Percentiles rank a stretch among this genome's conserved stretches.
phyloP scores from a whole-genome alignment of 345 rosid species.

The Lagerstroemia speciosa region DNA sequence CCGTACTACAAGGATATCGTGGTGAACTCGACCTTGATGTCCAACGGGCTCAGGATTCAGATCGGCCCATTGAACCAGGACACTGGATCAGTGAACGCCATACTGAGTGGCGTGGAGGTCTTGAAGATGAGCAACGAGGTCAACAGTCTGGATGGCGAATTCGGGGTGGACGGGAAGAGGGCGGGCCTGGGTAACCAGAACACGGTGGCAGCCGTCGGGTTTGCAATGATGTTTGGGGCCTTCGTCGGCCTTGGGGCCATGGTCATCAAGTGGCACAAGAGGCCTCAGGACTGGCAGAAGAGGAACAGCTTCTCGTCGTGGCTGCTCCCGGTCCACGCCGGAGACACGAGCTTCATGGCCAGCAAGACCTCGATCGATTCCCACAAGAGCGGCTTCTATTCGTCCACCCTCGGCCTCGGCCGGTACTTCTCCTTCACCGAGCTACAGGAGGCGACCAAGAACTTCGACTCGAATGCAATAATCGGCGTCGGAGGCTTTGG shows the following conservation, averaged over 20 bases:
- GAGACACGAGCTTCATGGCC: constrained; percentile 8
- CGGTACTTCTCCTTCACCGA: constrained; percentile 11
- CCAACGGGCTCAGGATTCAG: constrained; percentile 6
- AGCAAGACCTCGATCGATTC: constrained; percentile 12
- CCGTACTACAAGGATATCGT: constrained; percentile 7
- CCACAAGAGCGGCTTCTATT: constrained; percentile 9
- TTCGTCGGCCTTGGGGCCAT: constrained; percentile 13
- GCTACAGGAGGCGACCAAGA: constrained; percentile 9
- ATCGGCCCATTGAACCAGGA: neutral
- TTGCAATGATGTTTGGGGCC: constrained; percentile 14
- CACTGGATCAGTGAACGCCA: neutral
- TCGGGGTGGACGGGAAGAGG: constrained; percentile 10
- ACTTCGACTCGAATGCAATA: constrained; percentile 4
- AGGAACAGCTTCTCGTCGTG: constrained; percentile 15
- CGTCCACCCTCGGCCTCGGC: constrained; percentile 10
- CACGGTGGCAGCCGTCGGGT: constrained; percentile 7
- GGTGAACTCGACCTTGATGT: constrained; percentile 9
- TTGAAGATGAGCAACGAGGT: constrained; percentile 12
- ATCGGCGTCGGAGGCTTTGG: constrained; percentile 12
- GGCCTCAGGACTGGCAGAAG: constrained; percentile 17
- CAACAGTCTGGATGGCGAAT: constrained; percentile 12
- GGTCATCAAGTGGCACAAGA: constrained; percentile 18
- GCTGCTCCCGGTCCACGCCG: constrained; percentile 12
- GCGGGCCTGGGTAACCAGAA: neutral
- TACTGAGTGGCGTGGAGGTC: constrained; percentile 13